These are phyloP conservation scores for Rasamsonia emersonii DNA, from an alignment of 2,329 filamentous ascomycete genomes.

Conservation along the genomic window DNA sequence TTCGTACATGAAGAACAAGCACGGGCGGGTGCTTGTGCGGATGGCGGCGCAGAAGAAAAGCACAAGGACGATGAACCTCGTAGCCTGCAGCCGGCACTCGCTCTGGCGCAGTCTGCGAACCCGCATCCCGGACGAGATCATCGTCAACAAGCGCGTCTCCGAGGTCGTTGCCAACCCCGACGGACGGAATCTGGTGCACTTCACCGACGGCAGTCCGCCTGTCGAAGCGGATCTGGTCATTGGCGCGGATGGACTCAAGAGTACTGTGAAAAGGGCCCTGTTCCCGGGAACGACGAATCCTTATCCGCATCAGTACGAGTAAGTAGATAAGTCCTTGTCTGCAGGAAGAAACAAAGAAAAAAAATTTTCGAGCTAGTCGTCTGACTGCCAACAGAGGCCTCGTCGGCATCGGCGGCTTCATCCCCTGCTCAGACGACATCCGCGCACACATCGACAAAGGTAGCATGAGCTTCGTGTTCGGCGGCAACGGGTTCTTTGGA, in stretches of 20 bases:
- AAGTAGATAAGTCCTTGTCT: conserved; percentile 8
- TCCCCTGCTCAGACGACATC: conserved; percentile 21
- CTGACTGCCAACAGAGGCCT: conserved; percentile 26
- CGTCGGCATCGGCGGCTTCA: conserved; percentile 40
- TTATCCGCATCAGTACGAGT: conserved; percentile 35
- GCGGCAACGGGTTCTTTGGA: conserved; percentile 44
- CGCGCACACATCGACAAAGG: conserved; percentile 24
- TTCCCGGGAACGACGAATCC: conserved; percentile 23
- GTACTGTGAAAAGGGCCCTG: conserved; percentile 26
- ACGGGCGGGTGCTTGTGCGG: conserved; percentile 24
- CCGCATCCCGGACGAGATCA: conserved; percentile 24
- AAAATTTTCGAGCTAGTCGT: neutral
- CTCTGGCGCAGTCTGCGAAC: conserved; percentile 30
- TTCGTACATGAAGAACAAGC: conserved; percentile 25
- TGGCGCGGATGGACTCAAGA: conserved; percentile 35
- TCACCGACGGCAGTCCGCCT: conserved; percentile 24
- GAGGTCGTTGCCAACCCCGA: conserved; percentile 18
- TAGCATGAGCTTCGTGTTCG: conserved; percentile 37
- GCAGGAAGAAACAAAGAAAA: neutral
- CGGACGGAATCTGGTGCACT: conserved; percentile 21
- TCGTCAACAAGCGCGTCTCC: conserved; percentile 25
- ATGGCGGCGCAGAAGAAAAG: conserved; percentile 12
- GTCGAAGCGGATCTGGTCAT: conserved; percentile 34
- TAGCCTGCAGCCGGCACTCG: conserved; percentile 30
- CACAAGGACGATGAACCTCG: conserved; percentile 18